Evolutionary conservation across 345 rosid species (phyloP).

Genomic region (Balakata baccata): DNA sequence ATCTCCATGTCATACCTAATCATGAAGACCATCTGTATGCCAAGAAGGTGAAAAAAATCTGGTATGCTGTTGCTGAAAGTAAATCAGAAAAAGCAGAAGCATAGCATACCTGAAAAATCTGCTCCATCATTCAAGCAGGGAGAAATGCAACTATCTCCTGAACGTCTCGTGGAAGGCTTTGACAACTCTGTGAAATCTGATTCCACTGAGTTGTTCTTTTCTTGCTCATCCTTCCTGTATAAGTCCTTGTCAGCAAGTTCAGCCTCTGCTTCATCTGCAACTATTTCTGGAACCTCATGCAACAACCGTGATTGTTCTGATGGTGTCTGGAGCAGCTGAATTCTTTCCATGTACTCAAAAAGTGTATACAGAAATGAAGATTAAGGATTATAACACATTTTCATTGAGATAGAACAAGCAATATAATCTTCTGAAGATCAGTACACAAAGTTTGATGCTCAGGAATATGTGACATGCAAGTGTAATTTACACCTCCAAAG

Average conservation of each 20-base stretch:
- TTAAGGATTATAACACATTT: slow-evolving; percentile 18
- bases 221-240: slow-evolving; percentile 2
- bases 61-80: neutral
- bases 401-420: neutral
- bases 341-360: slow-evolving; percentile 31
- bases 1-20: too few relatives aligned
- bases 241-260: slow-evolving; percentile 12
- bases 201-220: neutral
- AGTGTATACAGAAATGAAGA: slow-evolving; percentile 27
- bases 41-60: neutral
- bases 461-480: neutral
- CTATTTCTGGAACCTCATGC: slow-evolving; percentile 41
- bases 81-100: neutral
- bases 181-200: neutral
- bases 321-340: slow-evolving; percentile 37
- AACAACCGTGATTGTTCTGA: slow-evolving; percentile 43
- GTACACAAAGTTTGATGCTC: neutral
- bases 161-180: neutral
- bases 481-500: neutral
- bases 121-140: slow-evolving; percentile 8
- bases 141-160: neutral
- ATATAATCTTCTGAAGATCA: neutral
- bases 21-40: neutral
- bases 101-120: slow-evolving; percentile 6
- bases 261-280: slow-evolving; percentile 31